Evolutionary conservation across 2,329 filamentous ascomycete genomes (phyloP).

Genomic region (Lachnellula occidentalis): DNA sequence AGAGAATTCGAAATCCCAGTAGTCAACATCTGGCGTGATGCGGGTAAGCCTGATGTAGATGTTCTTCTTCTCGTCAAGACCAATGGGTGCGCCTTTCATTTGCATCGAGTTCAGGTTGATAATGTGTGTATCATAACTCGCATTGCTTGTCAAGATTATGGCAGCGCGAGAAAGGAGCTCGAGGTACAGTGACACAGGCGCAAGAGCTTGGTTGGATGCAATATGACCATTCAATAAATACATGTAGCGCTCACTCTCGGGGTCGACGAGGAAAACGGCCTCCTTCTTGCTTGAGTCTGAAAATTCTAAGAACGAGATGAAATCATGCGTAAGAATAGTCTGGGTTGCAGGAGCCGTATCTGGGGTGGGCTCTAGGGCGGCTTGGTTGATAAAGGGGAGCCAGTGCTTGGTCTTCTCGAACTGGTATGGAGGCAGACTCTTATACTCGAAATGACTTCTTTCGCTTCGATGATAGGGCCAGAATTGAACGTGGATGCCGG

Average conservation of each 20-base stretch:
- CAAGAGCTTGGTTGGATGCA: slow-evolving; percentile 21
- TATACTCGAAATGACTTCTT: slow-evolving; percentile 11
- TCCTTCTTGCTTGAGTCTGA: slow-evolving; percentile 22
- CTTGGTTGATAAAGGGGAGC: slow-evolving; percentile 14
- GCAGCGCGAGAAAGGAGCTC: slow-evolving; percentile 6
- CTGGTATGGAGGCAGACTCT: slow-evolving; percentile 33
- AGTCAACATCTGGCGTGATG: neutral
- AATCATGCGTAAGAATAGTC: slow-evolving; percentile 14
- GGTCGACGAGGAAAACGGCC: slow-evolving; percentile 40
- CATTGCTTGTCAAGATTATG: neutral
- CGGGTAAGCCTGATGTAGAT: neutral
- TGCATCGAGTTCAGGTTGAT: neutral
- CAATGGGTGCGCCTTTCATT: slow-evolving; percentile 3
- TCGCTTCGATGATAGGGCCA: slow-evolving; percentile 29
- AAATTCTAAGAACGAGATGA: slow-evolving; percentile 30
- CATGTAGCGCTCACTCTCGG: slow-evolving; percentile 31
- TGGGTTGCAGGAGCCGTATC: neutral
- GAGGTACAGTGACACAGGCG: slow-evolving; percentile 5
- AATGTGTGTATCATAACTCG: neutral
- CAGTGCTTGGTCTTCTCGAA: slow-evolving; percentile 33
- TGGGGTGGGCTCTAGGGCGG: slow-evolving; percentile 11
- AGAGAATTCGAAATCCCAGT: neutral
- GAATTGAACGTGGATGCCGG: slow-evolving; percentile 24
- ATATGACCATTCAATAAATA: slow-evolving; percentile 34
- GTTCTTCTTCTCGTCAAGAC: neutral